phyloP scores from a whole-genome alignment of 73 alveolate species.

The Chromera velia region DNA sequence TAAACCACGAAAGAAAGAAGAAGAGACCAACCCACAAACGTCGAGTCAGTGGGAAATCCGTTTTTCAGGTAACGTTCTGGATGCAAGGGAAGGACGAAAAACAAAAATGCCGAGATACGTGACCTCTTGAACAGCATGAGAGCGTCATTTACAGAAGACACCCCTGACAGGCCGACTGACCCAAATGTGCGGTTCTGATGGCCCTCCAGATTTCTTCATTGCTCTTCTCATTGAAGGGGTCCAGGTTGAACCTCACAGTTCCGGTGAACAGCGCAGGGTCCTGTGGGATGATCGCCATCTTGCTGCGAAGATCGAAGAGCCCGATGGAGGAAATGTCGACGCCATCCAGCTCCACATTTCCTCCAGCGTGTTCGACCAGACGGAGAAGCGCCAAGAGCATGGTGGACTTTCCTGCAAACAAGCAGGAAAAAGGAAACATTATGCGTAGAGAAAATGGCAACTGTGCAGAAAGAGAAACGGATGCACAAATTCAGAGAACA shows the following conservation, averaged over 20 bases:
- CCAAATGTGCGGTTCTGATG: conserved; percentile 36
- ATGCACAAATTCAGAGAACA: too few relatives aligned
- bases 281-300: conserved; percentile 2
- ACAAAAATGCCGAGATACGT: too few relatives aligned
- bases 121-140: conserved; percentile 27
- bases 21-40: too few relatives aligned
- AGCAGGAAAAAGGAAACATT: too few relatives aligned
- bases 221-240: conserved; percentile 3
- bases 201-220: conserved; percentile 40
- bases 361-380: conserved; percentile 25
- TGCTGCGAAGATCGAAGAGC: neutral
- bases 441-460: too few relatives aligned
- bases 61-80: too few relatives aligned
- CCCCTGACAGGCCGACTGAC: neutral
- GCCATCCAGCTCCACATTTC: neutral
- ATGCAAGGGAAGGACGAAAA: too few relatives aligned
- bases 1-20: too few relatives aligned
- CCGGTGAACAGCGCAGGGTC: conserved; percentile 56
- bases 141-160: conserved; percentile 5
- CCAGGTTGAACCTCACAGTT: conserved; percentile 45
- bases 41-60: too few relatives aligned
- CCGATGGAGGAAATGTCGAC: neutral
- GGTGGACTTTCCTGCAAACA: conserved; percentile 32
- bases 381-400: conserved; percentile 23
- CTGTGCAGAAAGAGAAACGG: too few relatives aligned